Conservation (phyloP, 805 yeast genomes). For the Candida takata region DNA sequence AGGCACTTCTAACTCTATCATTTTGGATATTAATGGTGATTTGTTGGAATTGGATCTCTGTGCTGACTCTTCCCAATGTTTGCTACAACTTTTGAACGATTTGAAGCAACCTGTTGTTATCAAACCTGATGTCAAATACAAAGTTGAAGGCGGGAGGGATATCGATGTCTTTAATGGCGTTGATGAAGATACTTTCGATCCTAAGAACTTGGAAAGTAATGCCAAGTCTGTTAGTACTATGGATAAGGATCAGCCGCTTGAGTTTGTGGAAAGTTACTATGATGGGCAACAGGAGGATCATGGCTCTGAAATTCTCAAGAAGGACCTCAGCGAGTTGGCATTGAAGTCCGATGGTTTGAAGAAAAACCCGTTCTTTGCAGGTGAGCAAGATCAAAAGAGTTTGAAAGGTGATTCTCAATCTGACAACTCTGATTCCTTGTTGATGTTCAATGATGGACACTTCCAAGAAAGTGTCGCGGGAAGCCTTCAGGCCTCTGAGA, state of each 20-base stretch:
- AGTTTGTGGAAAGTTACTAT: constrained; percentile 22
- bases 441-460: constrained; percentile 22
- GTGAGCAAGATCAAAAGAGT: background rate
- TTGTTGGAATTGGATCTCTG: constrained; percentile 49
- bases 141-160: constrained; percentile 23
- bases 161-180: constrained; percentile 36
- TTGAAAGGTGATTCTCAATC: constrained; percentile 6
- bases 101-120: constrained; percentile 62
- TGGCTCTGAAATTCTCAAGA: constrained; percentile 23
- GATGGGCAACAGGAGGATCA: constrained; percentile 7
- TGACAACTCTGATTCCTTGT: constrained; percentile 15
- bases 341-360: constrained; percentile 8
- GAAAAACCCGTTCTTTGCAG: constrained; percentile 14
- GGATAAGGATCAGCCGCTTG: constrained; percentile 7
- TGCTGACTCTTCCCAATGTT: constrained; percentile 77
- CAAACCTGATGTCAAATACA: constrained; percentile 53
- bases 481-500: constrained; percentile 2
- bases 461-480: constrained; percentile 9
- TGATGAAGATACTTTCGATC: constrained; percentile 26
- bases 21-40: constrained; percentile 43
- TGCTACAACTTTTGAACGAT: constrained; percentile 62
- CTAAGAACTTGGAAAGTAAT: background rate
- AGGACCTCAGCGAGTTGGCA: constrained; percentile 25
- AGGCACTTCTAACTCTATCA: constrained; percentile 23
- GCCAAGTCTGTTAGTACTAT: background rate